Evolutionary conservation across 257 asterid species (phyloP).

Genomic region (Pogostemon cablin): DNA sequence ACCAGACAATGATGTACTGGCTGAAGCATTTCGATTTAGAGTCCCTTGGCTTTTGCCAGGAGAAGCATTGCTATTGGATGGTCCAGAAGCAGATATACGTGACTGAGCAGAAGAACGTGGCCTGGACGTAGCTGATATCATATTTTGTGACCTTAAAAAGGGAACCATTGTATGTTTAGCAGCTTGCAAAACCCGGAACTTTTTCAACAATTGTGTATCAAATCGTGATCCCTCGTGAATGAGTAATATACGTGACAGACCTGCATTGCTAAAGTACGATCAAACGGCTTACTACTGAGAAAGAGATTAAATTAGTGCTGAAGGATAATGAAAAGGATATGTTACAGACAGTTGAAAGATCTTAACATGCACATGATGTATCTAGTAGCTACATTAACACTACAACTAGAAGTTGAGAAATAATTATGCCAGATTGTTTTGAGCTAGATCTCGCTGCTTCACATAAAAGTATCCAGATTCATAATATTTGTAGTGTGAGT

Average conservation of each 20-base stretch:
- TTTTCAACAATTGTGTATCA: constrained; percentile 68
- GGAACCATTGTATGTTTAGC: constrained; percentile 79
- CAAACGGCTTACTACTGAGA: constrained; percentile 46
- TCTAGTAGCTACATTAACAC: constrained; percentile 13
- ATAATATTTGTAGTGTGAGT: background rate
- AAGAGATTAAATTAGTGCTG: constrained; percentile 16
- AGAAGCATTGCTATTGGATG: constrained; percentile 61
- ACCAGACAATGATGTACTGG: constrained; percentile 65
- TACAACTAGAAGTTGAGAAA: constrained; percentile 6
- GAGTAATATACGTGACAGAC: constrained; percentile 84
- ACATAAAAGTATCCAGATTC: background rate
- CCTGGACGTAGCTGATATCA: constrained; percentile 46
- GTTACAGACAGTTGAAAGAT: constrained; percentile 9
- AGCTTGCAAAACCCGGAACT: constrained; percentile 78
- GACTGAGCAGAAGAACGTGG: constrained; percentile 57
- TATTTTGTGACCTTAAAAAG: constrained; percentile 56
- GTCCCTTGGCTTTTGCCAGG: constrained; percentile 70
- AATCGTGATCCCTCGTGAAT: constrained; percentile 90
- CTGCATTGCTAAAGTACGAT: constrained; percentile 77
- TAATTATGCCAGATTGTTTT: background rate
- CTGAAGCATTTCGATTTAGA: constrained; percentile 64
- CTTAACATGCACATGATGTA: constrained; percentile 15
- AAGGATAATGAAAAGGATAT: constrained; percentile 8
- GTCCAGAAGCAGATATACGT: constrained; percentile 44
- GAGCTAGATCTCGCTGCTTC: constrained; percentile 12